phyloP scores from a whole-genome alignment of 1,284 basidiomycete genomes.

The Naganishia albida region DNA sequence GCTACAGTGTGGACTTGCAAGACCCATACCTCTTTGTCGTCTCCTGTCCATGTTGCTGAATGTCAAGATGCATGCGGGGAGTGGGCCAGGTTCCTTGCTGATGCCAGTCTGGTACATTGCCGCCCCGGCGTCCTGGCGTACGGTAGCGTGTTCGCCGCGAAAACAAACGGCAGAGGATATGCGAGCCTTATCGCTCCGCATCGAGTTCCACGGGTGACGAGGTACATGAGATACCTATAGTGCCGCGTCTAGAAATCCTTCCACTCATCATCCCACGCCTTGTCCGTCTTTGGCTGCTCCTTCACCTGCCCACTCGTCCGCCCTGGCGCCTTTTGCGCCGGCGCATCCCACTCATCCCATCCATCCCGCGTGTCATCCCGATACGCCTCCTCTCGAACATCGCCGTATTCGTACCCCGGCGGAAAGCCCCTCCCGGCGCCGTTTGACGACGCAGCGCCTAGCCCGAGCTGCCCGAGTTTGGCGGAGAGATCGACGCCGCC shows the following conservation, averaged over 20 bases:
- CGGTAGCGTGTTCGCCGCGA: too few relatives aligned
- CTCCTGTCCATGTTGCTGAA: too few relatives aligned
- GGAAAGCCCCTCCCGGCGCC: constrained; percentile 34
- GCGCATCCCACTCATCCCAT: constrained; percentile 27
- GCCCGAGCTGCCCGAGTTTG: constrained; percentile 45
- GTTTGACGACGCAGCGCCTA: constrained; percentile 39
- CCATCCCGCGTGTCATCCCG: constrained; percentile 27
- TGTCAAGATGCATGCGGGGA: too few relatives aligned
- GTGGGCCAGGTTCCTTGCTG: too few relatives aligned
- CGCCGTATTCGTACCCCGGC: constrained; percentile 37
- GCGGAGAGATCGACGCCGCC: constrained; percentile 53
- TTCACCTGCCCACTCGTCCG: neutral
- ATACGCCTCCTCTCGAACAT: constrained; percentile 16
- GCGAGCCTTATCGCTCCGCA: too few relatives aligned
- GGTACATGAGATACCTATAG: too few relatives aligned
- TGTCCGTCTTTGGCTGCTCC: constrained; percentile 38
- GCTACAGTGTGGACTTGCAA: neutral
- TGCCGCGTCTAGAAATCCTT: constrained; percentile 41
- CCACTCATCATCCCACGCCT: constrained; percentile 49
- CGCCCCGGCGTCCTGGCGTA: too few relatives aligned
- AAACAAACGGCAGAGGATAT: too few relatives aligned
- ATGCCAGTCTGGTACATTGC: too few relatives aligned
- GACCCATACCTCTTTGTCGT: neutral
- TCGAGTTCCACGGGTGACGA: too few relatives aligned
- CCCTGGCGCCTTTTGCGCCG: constrained; percentile 23